Base-by-base conservation (phyloP, 331 rosid species). In the Dryas integrifolia region DNA sequence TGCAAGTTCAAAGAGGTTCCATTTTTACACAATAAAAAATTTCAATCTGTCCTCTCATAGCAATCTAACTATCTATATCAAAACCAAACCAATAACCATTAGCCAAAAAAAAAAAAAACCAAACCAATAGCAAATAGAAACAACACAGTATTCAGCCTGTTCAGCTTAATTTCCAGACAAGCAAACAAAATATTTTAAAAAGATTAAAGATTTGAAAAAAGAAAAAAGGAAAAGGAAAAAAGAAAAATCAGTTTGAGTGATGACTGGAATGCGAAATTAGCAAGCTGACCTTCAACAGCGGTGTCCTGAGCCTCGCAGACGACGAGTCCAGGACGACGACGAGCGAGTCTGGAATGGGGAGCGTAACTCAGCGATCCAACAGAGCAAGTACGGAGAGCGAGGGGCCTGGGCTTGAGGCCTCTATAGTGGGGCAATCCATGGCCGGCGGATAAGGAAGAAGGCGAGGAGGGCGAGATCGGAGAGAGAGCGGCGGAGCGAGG, bases 301-400 rank as follows among this genome's bases (percentile, higher is more conserved):
- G 96, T 88, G 5, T 89, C 82, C 74, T 84, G 90, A 51, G 90
- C 97, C 85, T 89, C 93, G 58, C 97, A 94, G 49, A 73, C 83
- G 72, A 88, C 51, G 30, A 57, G 56, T 24, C 79, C 87, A 1
- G 80, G 12, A 12, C 84, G 92, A 43, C 80, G 92, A 16, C 76
- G 74, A 59, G 83, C 49, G 26, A 65, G 57, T 69, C 82, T 82
- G 3, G 82, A 49, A 43, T 16, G 50, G 3, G 68, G 48, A 30
- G 21, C 65, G 12, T 52, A 65, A 44, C 67, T 79, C 49, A 50
- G 65, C 16, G 83, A 77, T 58, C 78, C 63, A 7, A 48, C 4
- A 5, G 82, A 82, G 9, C 58, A 79, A 67, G 82, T 60, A 0
- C 58, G 49, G 14, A 76, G 24, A 69, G 64, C 46, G 7, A 26